phyloP scores from a whole-genome alignment of 805 yeast genomes.

The Lipomyces spencermartinsiae region DNA sequence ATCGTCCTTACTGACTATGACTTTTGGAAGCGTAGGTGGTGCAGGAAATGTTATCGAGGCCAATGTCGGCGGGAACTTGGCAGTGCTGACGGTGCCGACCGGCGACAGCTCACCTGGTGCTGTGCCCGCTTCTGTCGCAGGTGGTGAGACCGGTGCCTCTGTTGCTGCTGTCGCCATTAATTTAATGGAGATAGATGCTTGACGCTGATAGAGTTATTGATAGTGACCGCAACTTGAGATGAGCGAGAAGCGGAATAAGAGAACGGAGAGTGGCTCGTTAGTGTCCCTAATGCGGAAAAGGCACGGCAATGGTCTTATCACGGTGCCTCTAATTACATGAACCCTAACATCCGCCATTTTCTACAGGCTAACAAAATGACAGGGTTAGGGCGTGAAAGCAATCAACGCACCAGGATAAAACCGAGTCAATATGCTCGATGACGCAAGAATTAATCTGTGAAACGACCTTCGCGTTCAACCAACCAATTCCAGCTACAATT shows the following conservation, averaged over 20 bases:
- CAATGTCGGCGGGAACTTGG: slow-evolving; percentile 39
- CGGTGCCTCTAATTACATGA: neutral
- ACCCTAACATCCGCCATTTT: neutral
- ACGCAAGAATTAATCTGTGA: neutral
- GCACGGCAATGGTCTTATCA: neutral
- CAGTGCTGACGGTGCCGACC: slow-evolving; percentile 30
- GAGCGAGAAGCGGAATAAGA: neutral
- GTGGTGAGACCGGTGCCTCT: neutral
- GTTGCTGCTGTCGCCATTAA: neutral
- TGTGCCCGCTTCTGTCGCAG: neutral
- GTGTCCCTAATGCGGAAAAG: neutral
- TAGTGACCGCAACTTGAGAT: neutral
- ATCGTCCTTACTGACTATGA: slow-evolving; percentile 49
- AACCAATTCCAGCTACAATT: too few species aligned
- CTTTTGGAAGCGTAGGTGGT: slow-evolving; percentile 61
- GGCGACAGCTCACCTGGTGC: slow-evolving; percentile 26
- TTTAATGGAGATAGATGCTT: neutral
- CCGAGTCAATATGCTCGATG: neutral
- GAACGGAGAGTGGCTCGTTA: neutral
- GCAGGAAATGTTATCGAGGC: slow-evolving; percentile 39
- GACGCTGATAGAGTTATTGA: neutral
- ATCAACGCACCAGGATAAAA: neutral
- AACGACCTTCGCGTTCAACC: neutral
- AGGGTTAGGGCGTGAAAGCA: neutral
- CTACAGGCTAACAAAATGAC: neutral